Evolutionary conservation across 1,284 basidiomycete genomes (phyloP), one percentile per base, ranked within the genome.

Genomic region (Sanghuangporus weigelae): DNA sequence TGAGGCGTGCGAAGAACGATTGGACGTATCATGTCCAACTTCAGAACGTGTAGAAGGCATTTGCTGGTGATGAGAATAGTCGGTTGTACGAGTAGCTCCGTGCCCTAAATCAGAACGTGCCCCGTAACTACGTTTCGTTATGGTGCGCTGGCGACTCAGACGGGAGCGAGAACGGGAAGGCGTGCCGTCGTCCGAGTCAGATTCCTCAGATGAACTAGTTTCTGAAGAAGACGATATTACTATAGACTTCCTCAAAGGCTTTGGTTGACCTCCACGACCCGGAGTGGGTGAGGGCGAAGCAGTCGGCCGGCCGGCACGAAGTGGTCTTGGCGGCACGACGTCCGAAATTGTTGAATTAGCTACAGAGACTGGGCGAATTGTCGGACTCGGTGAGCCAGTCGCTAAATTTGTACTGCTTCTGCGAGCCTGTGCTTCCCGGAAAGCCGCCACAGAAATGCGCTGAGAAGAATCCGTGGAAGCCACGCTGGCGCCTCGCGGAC

Each of bases 371-470:
- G 74, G 70, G 55, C 80, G 77, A 63, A 79, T 79, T 49, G 79
- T 75, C 46, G 77, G 78, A 49, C 81, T 75, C 53, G 78, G 76
- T 0, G 84, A 82, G 38, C 83, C 81, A 0, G 75, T 79, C n/a
- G 87, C 86, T 0, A 85, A 87, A 63, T 80, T 84, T 11, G 86
- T 79, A 39, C 78, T 73, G 68, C 84, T 86, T 57, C 85, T 78
- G 53, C 87, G 77, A 10, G 87, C 86, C 62, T 90, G 87, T 42
- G 83, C 87, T 76, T 91, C 89, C 58, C 87, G 81, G 71, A 91
- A 91, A 2, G 89, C 89, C 3, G 89, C 89, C 31, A 91, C 85
- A 8, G 86, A 89, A 56, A 91, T 90, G 58, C 87, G 81, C 67
- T 89, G 87, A 3, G 84, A 84, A 11, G 82, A 76, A 57, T 89